A percentile compares a stretch with the other conserved stretches of the same genome.
Evolutionary conservation across 2,329 filamentous ascomycete genomes (phyloP).

Genomic region (Pseudogymnoascus sp.): DNA sequence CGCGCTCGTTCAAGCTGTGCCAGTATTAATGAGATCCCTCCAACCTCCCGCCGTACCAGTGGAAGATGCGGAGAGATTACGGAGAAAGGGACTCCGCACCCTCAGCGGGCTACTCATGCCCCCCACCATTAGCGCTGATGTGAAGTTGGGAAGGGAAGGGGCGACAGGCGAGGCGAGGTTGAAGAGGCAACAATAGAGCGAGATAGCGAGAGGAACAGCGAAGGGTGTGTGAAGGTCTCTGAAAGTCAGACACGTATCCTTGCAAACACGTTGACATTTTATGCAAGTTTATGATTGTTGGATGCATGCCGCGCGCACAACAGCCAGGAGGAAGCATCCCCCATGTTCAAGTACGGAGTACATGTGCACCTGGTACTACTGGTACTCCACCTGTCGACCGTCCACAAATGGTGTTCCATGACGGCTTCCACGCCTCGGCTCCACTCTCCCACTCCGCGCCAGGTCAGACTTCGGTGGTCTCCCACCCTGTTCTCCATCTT

Average conservation of each 20-base stretch:
- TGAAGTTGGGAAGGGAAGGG: background rate
- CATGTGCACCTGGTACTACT: background rate
- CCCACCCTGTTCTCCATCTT: slow-evolving; percentile 5
- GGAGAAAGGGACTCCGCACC: background rate
- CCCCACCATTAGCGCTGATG: slow-evolving; percentile 8
- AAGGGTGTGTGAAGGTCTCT: background rate
- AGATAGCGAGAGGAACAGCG: background rate
- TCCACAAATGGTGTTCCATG: slow-evolving; percentile 1
- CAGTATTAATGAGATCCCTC: background rate
- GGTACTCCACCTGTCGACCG: background rate
- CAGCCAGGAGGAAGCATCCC: background rate
- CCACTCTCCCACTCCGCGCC: slow-evolving; percentile 4
- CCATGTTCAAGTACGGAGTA: background rate
- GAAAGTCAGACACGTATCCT: slow-evolving; percentile 3
- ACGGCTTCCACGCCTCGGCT: slow-evolving; percentile 3
- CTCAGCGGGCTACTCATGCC: background rate
- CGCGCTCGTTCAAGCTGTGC: background rate
- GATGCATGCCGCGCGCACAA: background rate
- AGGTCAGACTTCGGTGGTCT: background rate
- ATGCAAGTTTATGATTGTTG: background rate
- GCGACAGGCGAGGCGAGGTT: background rate
- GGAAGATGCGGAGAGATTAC: background rate
- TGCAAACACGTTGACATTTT: slow-evolving; percentile 6
- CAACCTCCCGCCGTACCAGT: background rate
- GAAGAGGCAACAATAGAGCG: background rate